phyloP scores from a whole-genome alignment of 1,284 basidiomycete genomes.

The Marasmius oreades region DNA sequence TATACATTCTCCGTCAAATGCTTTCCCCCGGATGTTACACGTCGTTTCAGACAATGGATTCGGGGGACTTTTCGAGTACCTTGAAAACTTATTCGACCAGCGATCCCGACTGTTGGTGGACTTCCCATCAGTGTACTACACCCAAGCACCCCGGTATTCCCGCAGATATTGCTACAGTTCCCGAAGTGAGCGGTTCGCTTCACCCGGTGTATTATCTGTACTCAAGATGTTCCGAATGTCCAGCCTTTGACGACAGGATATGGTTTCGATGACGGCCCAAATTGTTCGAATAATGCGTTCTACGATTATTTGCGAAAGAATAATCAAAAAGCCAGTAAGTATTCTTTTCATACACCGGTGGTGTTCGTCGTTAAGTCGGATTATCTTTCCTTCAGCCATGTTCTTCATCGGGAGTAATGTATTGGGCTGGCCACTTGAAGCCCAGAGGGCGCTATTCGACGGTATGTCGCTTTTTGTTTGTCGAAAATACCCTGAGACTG shows the following conservation, averaged over 20 bases:
- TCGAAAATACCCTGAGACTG: no score
- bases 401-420: conserved; percentile 82
- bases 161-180: conserved; percentile 57
- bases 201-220: not conserved
- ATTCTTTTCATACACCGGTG: no score
- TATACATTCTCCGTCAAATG: not conserved
- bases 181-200: conserved; percentile 39
- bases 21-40: not conserved
- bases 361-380: not conserved
- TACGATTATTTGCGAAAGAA: conserved; percentile 60
- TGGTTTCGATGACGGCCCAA: conserved; percentile 72
- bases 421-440: conserved; percentile 68
- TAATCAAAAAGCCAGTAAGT: conserved; percentile 67
- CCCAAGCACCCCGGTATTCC: conserved; percentile 41
- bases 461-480: conserved; percentile 25
- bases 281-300: conserved; percentile 62
- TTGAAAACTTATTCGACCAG: conserved; percentile 24
- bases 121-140: conserved; percentile 52
- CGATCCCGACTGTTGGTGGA: conserved; percentile 55
- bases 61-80: not conserved
- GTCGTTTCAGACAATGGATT: not conserved
- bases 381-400: conserved; percentile 39
- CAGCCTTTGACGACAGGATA: conserved; percentile 60
- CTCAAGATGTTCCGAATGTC: not conserved
- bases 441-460: conserved; percentile 58